Evolutionary conservation across 1,284 basidiomycete genomes (phyloP).

Genomic region (Leccinum fallax): DNA sequence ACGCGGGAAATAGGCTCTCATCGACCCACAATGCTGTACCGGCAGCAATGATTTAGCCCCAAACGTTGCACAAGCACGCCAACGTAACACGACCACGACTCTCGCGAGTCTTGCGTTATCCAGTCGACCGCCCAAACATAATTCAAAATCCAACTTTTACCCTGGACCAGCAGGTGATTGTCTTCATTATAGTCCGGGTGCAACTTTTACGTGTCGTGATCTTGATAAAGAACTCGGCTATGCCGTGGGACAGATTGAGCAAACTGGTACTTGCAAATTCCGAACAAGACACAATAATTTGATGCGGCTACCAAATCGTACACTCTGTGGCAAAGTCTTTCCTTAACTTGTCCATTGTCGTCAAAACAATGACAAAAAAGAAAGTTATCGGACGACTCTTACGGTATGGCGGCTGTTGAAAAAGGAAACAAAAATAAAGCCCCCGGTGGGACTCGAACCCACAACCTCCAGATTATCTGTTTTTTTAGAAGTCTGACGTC

Average conservation of each 20-base stretch:
- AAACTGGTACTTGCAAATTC: slow-evolving; percentile 9
- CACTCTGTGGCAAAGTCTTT: background rate
- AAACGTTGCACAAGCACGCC: background rate
- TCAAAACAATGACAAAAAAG: background rate
- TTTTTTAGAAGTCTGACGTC: slow-evolving; percentile 72
- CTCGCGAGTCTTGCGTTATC: background rate
- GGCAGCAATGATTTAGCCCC: background rate
- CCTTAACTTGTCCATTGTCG: background rate
- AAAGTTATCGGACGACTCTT: background rate
- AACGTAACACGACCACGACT: background rate
- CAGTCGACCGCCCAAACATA: slow-evolving; percentile 1
- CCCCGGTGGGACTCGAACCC: slow-evolving; percentile 75
- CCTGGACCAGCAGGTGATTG: background rate
- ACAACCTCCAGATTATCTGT: slow-evolving; percentile 74
- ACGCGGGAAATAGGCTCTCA: slow-evolving; percentile 2
- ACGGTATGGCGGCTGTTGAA: background rate
- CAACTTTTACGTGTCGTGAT: slow-evolving; percentile 24
- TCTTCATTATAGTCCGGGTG: slow-evolving; percentile 5
- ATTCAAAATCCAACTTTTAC: background rate
- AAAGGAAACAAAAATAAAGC: slow-evolving; percentile 37
- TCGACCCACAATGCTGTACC: slow-evolving; percentile 1
- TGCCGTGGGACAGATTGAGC: slow-evolving; percentile 11
- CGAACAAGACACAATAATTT: background rate
- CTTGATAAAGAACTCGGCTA: slow-evolving; percentile 5
- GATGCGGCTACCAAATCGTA: background rate